phyloP scores from a whole-genome alignment of 257 asterid species.

The Solanum chaucha region DNA sequence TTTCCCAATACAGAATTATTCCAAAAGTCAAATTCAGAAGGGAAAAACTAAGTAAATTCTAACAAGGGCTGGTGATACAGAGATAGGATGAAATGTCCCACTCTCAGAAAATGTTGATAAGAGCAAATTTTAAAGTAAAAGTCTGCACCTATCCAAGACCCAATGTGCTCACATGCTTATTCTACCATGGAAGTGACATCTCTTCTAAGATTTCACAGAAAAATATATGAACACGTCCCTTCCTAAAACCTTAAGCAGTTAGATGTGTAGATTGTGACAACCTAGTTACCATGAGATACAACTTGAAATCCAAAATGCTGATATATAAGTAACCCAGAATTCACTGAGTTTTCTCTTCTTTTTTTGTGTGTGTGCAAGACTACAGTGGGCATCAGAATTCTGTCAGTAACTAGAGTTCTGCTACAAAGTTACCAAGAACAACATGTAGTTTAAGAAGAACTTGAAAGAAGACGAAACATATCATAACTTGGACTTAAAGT shows the following conservation, averaged over 20 bases:
- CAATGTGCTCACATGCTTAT: not conserved
- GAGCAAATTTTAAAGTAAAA: not conserved
- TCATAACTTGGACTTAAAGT: not conserved
- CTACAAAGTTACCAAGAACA: not conserved
- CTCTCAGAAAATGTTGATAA: not conserved
- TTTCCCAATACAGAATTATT: not conserved
- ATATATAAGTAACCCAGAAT: not conserved
- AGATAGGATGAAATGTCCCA: not conserved
- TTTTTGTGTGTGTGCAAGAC: not conserved
- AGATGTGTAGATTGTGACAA: not conserved
- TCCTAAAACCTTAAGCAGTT: not conserved
- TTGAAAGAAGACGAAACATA: not conserved
- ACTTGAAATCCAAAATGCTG: not conserved
- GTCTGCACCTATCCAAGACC: not conserved
- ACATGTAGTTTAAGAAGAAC: not conserved
- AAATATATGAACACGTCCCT: not conserved
- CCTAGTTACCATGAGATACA: not conserved
- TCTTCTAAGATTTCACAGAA: not conserved
- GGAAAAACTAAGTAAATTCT: not conserved
- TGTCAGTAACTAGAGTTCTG: not conserved
- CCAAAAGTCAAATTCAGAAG: not conserved
- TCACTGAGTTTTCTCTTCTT: not conserved
- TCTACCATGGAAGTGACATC: not conserved
- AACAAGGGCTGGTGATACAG: not conserved
- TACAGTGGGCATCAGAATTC: not conserved